Evolutionary conservation across 169 alveolate genomes (phyloP).

Genomic region (Eimeria sp.): DNA sequence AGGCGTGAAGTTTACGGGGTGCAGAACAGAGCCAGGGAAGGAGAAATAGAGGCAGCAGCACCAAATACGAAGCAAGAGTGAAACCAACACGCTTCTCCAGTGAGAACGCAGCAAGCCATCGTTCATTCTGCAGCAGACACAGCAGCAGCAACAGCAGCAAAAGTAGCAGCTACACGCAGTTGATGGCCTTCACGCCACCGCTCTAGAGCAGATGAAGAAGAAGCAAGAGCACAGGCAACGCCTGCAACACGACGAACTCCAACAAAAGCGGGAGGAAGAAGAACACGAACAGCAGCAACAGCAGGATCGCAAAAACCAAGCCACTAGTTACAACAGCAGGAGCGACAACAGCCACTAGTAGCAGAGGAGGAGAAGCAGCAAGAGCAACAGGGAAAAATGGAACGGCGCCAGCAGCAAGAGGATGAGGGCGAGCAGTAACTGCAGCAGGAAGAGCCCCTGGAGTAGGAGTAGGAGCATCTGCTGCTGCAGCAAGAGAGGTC

Average conservation of each 20-base stretch:
- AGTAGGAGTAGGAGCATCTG: not conserved
- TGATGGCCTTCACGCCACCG: not conserved
- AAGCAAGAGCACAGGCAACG: not conserved
- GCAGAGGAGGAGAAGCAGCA: not conserved
- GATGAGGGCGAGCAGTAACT: not conserved
- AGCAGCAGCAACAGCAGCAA: slow-evolving; percentile 43
- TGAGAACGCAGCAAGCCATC: slow-evolving; percentile 69
- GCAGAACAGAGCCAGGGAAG: slow-evolving; percentile 22
- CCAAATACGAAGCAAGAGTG: slow-evolving; percentile 31
- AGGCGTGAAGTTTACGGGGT: not conserved
- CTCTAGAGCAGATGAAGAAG: not conserved
- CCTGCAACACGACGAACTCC: not conserved
- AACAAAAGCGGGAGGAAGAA: not conserved
- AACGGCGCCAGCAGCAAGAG: not conserved
- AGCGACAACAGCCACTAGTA: not conserved
- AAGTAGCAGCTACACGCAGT: not conserved
- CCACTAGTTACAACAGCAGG: not conserved
- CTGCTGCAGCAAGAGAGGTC: not conserved
- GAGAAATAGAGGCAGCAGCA: slow-evolving; percentile 61
- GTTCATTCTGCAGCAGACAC: slow-evolving; percentile 54
- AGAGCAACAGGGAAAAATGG: not conserved
- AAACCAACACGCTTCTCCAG: slow-evolving; percentile 46
- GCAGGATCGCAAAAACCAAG: not conserved
- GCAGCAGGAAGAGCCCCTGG: not conserved
- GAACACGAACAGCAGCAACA: not conserved